Conservation (phyloP, 805 yeast genomes). For the Wickerhamiella nectarea region DNA sequence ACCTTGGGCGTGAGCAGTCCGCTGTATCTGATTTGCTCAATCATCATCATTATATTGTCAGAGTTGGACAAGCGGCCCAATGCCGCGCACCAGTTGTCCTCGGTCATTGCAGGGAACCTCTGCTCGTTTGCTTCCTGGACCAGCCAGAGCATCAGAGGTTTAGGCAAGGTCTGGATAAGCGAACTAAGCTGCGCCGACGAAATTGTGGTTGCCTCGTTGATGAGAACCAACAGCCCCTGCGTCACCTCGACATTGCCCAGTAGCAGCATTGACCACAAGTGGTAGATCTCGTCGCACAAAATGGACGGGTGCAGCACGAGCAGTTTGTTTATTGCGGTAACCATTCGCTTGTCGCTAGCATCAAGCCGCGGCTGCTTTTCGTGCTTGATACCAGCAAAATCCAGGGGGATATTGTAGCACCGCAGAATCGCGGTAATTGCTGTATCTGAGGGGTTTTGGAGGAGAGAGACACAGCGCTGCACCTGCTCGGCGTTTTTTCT, state of each 20-base stretch:
- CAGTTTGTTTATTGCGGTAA: not conserved
- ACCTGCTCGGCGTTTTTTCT: not conserved
- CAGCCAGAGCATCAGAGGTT: not conserved
- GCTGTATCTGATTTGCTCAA: not conserved
- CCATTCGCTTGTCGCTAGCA: not conserved
- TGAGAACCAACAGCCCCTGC: not conserved
- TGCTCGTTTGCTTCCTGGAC: not conserved
- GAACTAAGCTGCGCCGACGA: not conserved
- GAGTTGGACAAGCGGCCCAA: not conserved
- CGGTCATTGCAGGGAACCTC: not conserved
- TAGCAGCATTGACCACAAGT: not conserved
- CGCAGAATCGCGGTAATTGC: not conserved
- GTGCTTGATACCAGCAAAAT: not conserved
- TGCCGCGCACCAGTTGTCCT: not conserved
- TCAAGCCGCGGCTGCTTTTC: not conserved
- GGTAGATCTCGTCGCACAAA: not conserved
- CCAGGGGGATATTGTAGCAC: not conserved
- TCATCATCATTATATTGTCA: not conserved
- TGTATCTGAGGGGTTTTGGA: not conserved
- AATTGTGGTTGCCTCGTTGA: not conserved
- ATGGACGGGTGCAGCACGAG: not conserved
- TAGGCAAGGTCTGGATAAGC: not conserved
- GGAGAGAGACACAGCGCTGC: not conserved
- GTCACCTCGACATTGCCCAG: not conserved
- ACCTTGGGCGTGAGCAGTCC: not conserved